phyloP scores from a whole-genome alignment of 768 basidiomycete species.

The Lenzites betulinus region DNA sequence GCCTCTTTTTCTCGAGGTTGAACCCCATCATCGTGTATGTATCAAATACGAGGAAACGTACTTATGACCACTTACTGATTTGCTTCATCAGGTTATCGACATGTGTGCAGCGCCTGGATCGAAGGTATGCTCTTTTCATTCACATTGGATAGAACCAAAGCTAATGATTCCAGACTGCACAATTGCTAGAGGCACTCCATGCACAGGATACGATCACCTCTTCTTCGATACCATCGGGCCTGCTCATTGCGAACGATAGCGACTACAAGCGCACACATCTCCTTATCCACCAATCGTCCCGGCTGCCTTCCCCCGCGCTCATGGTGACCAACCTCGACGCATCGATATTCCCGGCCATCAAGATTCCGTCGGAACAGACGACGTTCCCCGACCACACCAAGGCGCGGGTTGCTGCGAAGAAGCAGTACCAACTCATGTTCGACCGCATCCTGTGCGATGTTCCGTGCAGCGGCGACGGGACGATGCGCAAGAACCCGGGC shows the following conservation, averaged over 20 bases:
- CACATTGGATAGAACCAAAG: neutral
- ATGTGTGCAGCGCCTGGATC: slow-evolving; percentile 99
- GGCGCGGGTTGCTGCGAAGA: slow-evolving; percentile 36
- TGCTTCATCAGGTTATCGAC: slow-evolving; percentile 84
- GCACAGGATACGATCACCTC: slow-evolving; percentile 66
- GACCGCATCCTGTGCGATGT: slow-evolving; percentile 97
- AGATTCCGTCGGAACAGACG: slow-evolving; percentile 38
- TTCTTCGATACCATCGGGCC: slow-evolving; percentile 74
- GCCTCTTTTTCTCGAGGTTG: slow-evolving; percentile 90
- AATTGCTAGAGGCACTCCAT: slow-evolving; percentile 94
- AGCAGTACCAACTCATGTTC: slow-evolving; percentile 64
- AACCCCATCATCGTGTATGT: slow-evolving; percentile 82
- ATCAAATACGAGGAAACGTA: neutral
- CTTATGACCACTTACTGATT: no score
- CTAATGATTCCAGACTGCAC: slow-evolving; percentile 66
- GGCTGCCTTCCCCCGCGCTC: slow-evolving; percentile 87
- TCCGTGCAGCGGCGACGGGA: slow-evolving; percentile 97
- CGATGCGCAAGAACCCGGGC: slow-evolving; percentile 88
- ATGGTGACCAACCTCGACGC: slow-evolving; percentile 98
- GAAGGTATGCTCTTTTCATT: slow-evolving; percentile 54
- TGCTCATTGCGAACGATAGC: slow-evolving; percentile 93
- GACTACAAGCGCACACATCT: slow-evolving; percentile 94
- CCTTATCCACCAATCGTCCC: slow-evolving; percentile 95
- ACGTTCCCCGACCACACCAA: slow-evolving; percentile 38
- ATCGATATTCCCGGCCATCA: slow-evolving; percentile 75